phyloP scores from a whole-genome alignment of 257 asterid genomes.

The Nicotiana obtusifolia region DNA sequence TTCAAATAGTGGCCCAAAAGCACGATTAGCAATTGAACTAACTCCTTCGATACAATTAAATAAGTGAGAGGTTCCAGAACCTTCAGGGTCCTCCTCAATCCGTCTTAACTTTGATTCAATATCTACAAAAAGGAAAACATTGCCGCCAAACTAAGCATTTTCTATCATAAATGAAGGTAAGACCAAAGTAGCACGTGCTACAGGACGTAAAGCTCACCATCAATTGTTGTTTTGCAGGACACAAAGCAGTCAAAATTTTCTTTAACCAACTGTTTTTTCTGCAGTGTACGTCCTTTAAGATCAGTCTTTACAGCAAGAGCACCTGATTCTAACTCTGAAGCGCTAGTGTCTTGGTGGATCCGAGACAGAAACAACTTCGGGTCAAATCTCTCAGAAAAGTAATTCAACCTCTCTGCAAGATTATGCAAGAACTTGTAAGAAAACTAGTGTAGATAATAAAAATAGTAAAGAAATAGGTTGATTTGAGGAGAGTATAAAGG shows the following conservation, averaged over 20 bases:
- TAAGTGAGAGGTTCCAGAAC: constrained; percentile 86
- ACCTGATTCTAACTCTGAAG: constrained; percentile 88
- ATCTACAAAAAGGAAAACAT: constrained; percentile 40
- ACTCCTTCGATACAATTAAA: constrained; percentile 80
- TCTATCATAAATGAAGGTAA: not conserved
- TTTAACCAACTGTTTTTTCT: constrained; percentile 92
- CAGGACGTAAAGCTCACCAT: constrained; percentile 50
- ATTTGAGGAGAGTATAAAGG: too few relatives aligned
- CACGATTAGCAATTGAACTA: constrained; percentile 77
- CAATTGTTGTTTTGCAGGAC: constrained; percentile 98
- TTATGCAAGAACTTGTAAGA: not conserved
- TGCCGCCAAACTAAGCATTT: not conserved
- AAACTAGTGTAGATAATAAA: not conserved
- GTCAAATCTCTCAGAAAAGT: constrained; percentile 83
- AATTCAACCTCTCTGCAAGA: constrained; percentile 78
- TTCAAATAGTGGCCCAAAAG: constrained; percentile 94
- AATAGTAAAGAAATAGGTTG: not conserved
- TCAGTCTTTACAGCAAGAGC: constrained; percentile 81
- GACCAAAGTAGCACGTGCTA: not conserved
- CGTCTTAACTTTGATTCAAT: constrained; percentile 92
- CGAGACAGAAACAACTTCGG: constrained; percentile 84
- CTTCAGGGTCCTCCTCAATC: constrained; percentile 98
- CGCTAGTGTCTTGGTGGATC: constrained; percentile 81
- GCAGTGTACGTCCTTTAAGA: constrained; percentile 92
- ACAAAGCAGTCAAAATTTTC: constrained; percentile 99